phyloP scores from a whole-genome alignment of 1,284 basidiomycete genomes.

The Irpex sp. region DNA sequence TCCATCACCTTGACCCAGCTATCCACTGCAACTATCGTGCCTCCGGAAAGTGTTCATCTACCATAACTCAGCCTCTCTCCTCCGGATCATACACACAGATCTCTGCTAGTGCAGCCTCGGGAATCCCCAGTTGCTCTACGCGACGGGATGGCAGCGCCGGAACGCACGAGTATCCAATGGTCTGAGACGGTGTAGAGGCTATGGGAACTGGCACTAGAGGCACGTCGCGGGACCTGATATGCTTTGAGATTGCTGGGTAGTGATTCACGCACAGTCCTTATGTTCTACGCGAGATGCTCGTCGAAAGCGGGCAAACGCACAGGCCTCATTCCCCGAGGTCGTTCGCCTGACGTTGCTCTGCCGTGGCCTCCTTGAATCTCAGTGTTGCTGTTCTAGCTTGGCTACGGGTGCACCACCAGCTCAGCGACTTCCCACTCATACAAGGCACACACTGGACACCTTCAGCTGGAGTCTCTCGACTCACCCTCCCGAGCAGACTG shows the following conservation, averaged over 20 bases:
- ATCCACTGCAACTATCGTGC: slow-evolving; percentile 32
- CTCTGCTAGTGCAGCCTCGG: slow-evolving; percentile 44
- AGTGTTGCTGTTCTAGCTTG: not conserved
- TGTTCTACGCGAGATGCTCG: slow-evolving; percentile 20
- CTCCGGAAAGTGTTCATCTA: slow-evolving; percentile 41
- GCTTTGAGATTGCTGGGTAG: slow-evolving; percentile 38
- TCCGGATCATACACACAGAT: slow-evolving; percentile 32
- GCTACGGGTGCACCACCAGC: not conserved
- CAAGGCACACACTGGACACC: slow-evolving; percentile 34
- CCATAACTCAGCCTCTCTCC: slow-evolving; percentile 13
- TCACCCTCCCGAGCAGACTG: slow-evolving; percentile 31
- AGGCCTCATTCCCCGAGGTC: slow-evolving; percentile 27
- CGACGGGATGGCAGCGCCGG: slow-evolving; percentile 41
- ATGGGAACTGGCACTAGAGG: slow-evolving; percentile 36
- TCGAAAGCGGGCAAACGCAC: slow-evolving; percentile 35
- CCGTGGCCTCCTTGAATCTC: slow-evolving; percentile 13
- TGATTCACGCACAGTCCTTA: slow-evolving; percentile 36
- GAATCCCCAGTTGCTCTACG: slow-evolving; percentile 29
- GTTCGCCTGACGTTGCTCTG: slow-evolving; percentile 32
- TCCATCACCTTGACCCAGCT: slow-evolving; percentile 34
- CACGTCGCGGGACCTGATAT: slow-evolving; percentile 37
- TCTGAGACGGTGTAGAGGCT: slow-evolving; percentile 19
- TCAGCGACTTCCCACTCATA: not conserved
- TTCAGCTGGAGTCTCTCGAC: slow-evolving; percentile 34
- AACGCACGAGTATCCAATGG: slow-evolving; percentile 35